phyloP scores from a whole-genome alignment of 495 filamentous ascomycete genomes.

The Podospora didyma region DNA sequence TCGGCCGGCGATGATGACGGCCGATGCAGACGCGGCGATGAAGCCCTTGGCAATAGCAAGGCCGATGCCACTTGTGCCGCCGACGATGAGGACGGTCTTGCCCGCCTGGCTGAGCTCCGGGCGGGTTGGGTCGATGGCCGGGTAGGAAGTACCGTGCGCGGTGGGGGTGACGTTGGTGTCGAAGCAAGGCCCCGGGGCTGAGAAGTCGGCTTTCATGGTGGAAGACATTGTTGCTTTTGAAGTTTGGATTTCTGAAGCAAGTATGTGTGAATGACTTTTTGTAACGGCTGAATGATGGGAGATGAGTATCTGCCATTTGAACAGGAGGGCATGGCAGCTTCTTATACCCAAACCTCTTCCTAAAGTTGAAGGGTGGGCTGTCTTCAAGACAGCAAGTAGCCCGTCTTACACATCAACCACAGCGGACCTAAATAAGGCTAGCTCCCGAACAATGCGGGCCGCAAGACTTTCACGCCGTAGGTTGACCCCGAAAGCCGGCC shows the following conservation, averaged over 20 bases:
- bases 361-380: too few relatives aligned
- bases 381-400: too few relatives aligned
- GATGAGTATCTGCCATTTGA: too few relatives aligned
- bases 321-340: too few relatives aligned
- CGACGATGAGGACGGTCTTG: constrained; percentile 45
- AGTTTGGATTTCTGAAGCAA: too few relatives aligned
- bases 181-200: not conserved
- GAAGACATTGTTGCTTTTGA: too few relatives aligned
- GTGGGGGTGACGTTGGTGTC: not conserved
- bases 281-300: too few relatives aligned
- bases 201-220: too few relatives aligned
- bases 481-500: not conserved
- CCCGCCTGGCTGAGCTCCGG: constrained; percentile 39
- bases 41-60: constrained; percentile 24
- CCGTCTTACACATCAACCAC: too few relatives aligned
- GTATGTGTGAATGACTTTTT: too few relatives aligned
- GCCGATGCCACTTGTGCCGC: constrained; percentile 32
- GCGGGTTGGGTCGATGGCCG: constrained; percentile 33
- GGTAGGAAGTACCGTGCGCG: constrained; percentile 21
- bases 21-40: constrained; percentile 17
- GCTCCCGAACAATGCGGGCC: not conserved
- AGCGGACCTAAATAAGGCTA: too few relatives aligned
- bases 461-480: not conserved
- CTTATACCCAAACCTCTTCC: too few relatives aligned
- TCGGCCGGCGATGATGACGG: constrained; percentile 24